Conservation (phyloP, 202 grass and related monocot genomes). For the Dendrocalamus latiflorus region DNA sequence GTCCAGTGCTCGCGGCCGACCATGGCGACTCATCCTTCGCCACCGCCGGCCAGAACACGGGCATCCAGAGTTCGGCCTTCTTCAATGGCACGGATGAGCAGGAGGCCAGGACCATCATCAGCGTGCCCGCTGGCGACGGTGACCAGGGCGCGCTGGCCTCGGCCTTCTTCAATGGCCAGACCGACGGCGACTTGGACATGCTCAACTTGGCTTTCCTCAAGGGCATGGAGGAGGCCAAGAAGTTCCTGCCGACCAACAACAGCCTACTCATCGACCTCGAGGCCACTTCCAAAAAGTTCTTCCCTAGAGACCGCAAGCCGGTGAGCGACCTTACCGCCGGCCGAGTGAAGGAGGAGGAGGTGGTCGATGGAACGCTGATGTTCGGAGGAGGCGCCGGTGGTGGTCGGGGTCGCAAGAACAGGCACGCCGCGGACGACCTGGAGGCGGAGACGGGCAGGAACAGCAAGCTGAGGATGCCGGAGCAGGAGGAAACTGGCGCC, state of each 20-base stretch:
- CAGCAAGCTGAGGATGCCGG: too few species aligned
- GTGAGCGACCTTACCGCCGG: too few species aligned
- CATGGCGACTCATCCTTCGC: background rate
- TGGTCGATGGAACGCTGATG: too few species aligned
- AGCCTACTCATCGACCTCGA: conserved; percentile 7
- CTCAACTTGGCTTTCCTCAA: conserved; percentile 40
- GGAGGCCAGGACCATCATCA: too few species aligned
- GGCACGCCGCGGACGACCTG: too few species aligned
- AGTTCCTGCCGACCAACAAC: conserved; percentile 42
- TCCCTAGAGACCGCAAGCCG: too few species aligned
- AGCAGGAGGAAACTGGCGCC: too few species aligned
- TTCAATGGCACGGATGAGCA: background rate
- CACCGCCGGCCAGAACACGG: background rate
- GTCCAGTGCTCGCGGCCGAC: background rate
- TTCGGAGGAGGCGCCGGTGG: too few species aligned
- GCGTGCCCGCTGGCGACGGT: background rate
- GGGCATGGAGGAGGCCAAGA: conserved; percentile 55
- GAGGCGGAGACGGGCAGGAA: too few species aligned
- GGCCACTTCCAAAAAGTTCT: background rate
- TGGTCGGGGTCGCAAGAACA: too few species aligned
- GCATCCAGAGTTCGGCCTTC: background rate
- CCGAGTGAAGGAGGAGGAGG: too few species aligned
- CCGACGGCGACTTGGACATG: conserved; percentile 9
- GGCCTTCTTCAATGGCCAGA: conserved; percentile 19
- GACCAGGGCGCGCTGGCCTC: conserved; percentile 20